Conservation (phyloP, 768 basidiomycete genomes). For the Crucibulum laeve region DNA sequence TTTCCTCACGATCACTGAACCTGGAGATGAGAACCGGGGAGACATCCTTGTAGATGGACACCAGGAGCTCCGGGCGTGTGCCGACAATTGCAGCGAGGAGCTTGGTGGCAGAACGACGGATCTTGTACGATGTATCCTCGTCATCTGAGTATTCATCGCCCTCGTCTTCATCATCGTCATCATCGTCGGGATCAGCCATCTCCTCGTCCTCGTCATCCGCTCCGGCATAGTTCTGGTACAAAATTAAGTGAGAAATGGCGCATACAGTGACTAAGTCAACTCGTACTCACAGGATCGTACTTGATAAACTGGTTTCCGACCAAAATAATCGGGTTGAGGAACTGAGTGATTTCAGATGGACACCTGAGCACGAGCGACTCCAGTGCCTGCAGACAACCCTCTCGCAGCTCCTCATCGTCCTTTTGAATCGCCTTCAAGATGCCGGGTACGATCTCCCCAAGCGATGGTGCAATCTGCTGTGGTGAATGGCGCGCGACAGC, state of each 20-base stretch:
- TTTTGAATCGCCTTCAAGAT: conserved; percentile 64
- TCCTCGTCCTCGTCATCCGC: conserved; percentile 47
- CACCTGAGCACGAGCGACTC: conserved; percentile 83
- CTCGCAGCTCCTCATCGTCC: conserved; percentile 82
- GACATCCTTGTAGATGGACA: conserved; percentile 74
- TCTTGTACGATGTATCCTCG: conserved; percentile 97
- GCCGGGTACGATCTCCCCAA: conserved; percentile 64
- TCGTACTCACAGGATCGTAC: conserved; percentile 78
- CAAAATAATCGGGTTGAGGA: conserved; percentile 63
- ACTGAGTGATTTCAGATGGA: conserved; percentile 76
- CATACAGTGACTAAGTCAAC: not conserved
- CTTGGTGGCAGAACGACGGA: conserved; percentile 90
- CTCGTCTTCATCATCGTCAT: conserved; percentile 81
- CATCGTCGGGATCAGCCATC: conserved; percentile 67
- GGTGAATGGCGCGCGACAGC: conserved; percentile 77
- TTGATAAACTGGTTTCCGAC: conserved; percentile 78
- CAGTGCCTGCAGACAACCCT: conserved; percentile 77
- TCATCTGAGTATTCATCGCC: conserved; percentile 96
- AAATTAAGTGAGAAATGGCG: conserved; percentile 1
- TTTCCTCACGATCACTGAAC: conserved; percentile 93
- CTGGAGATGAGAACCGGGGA: conserved; percentile 88
- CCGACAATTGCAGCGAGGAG: conserved; percentile 79
- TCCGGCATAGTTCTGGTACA: conserved; percentile 46
- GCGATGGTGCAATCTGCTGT: conserved; percentile 53
- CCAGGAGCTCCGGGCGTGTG: conserved; percentile 86